Base-by-base conservation (phyloP, 306 rosid genomes). In the Cicer yamashitae region DNA sequence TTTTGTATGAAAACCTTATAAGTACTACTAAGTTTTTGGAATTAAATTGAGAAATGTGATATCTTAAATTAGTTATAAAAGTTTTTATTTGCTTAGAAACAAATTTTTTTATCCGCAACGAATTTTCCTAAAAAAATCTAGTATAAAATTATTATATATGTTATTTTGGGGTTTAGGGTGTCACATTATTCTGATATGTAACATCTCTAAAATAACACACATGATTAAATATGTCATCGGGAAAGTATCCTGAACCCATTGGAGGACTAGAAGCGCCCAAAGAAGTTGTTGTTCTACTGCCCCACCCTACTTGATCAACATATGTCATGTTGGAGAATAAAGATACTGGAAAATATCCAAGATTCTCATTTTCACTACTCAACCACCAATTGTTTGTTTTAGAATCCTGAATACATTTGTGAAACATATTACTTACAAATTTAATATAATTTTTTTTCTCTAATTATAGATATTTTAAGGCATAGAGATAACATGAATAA, bases 271-370 rank as follows among this genome's bases (percentile, higher is more conserved):
- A 6, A 47, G 12, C 2, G 34, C 40, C 40, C 8, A 1, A 1
- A 3, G 14, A 0, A 34, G 62, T 6, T 3, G 10, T 9, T 50
- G 62, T 61, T 37, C 1, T 18, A 0, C 78, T 71, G 10, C 62
- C 71, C 61, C 61, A 74, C 2, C 79, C 79, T 9, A 74, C 61
- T 14, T 30, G 22, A 0, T 6, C 17, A 7, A 41, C 13, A 1
- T 3, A 0, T 3, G 0, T 0, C 70, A 74, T 6, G 22, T 74
- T 10, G 1, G 71, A 15, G 51, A 74, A 62, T 48, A 74, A 11
- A 37, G 39, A 9, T 37, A 20, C 71, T 4, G 79, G 79, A 74
- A 61, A 74, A 47, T 74, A 74, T 74, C 79, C 79, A 46, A 22
- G 30, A 73, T 3, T 0, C 1, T 4, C 0, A 1, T 58, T 6